Base-by-base conservation (phyloP, 441 rosid species). In the Manihot esculenta region DNA sequence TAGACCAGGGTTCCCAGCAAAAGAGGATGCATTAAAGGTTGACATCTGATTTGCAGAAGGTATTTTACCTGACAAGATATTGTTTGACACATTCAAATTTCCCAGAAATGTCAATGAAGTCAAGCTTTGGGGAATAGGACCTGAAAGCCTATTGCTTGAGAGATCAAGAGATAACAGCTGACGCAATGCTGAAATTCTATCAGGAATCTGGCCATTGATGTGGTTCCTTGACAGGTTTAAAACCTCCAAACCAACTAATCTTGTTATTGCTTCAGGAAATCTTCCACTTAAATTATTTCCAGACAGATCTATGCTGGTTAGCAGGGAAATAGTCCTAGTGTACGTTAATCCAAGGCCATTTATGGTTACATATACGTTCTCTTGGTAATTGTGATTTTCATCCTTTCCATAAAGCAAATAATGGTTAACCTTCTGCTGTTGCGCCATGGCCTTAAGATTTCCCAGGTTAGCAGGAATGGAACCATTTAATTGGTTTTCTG, bases 141-240 rank as follows among this genome's bases (percentile, higher is more conserved):
- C 81, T 7, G 79, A 76, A 9, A 83, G 74, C 21, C 23, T 66
- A 49, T 83, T 85, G 62, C 70, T 72, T 49, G 86, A 81, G 62
- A 85, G 79, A 77, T 84, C 87, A 60, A 85, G 85, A 41, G 87
- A 83, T 30, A 57, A n/a, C 68, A 85, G 41, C 56, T 78, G 81
- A 33, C 17, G 67, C 74, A 83, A 48, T 21, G 50, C 35, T 0
- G 82, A 81, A 47, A 85, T 78, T 64, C 66, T 75, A 44, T 27
- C 58, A 6, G 78, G 79, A 57, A 85, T 72, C 1, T 48, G 50
- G 58, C 82, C 82, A 0, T 10, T 57, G 51, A 83, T 71, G 10
- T 64, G 60, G 55, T 82, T 85, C 48, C 73, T 35, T 35, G 86
- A 80, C 63, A 82, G 38, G 78, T 84, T 85, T 64, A 85, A 50